A percentile compares a stretch with the other conserved stretches of the same genome.
Evolutionary conservation across 495 filamentous ascomycete species (phyloP).

Genomic region (Talaromyces wortmannii): DNA sequence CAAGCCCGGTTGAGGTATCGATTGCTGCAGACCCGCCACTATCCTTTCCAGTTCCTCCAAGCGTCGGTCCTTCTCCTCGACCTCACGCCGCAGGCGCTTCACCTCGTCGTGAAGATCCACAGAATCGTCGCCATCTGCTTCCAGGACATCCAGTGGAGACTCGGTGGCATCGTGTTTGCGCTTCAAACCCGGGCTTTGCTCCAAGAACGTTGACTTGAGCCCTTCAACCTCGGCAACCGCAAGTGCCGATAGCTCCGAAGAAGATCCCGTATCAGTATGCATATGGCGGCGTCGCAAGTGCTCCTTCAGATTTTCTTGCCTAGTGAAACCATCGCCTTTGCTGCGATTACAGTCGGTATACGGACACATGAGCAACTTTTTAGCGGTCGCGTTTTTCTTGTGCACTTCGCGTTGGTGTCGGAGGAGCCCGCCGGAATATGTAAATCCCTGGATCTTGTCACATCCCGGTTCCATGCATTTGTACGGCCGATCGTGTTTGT

Average conservation of each 20-base stretch:
- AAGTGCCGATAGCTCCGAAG: conserved; percentile 27
- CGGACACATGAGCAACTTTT: conserved; percentile 76
- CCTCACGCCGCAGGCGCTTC: conserved; percentile 49
- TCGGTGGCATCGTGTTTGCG: conserved; percentile 38
- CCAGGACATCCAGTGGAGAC: not conserved
- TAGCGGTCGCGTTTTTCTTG: conserved; percentile 74
- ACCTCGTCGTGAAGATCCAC: conserved; percentile 49
- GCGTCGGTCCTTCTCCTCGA: conserved; percentile 43
- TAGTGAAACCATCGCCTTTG: conserved; percentile 72
- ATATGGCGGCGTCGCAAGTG: conserved; percentile 81
- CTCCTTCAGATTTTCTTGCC: conserved; percentile 86
- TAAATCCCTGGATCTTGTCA: conserved; percentile 87
- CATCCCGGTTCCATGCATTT: conserved; percentile 70
- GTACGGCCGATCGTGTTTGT: conserved; percentile 92
- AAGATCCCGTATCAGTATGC: conserved; percentile 38
- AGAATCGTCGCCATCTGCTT: conserved; percentile 31
- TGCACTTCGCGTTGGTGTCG: conserved; percentile 91
- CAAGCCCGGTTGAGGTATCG: conserved; percentile 23
- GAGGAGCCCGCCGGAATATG: conserved; percentile 81
- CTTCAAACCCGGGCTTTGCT: conserved; percentile 24
- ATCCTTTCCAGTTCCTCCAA: conserved; percentile 38
- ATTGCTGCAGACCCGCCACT: conserved; percentile 35
- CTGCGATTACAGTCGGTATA: conserved; percentile 81
- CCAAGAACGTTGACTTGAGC: conserved; percentile 15
- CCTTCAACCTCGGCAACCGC: conserved; percentile 21